Evolutionary conservation across 2,329 filamentous ascomycete species (phyloP).

Genomic region (Fusarium austroafricanum): DNA sequence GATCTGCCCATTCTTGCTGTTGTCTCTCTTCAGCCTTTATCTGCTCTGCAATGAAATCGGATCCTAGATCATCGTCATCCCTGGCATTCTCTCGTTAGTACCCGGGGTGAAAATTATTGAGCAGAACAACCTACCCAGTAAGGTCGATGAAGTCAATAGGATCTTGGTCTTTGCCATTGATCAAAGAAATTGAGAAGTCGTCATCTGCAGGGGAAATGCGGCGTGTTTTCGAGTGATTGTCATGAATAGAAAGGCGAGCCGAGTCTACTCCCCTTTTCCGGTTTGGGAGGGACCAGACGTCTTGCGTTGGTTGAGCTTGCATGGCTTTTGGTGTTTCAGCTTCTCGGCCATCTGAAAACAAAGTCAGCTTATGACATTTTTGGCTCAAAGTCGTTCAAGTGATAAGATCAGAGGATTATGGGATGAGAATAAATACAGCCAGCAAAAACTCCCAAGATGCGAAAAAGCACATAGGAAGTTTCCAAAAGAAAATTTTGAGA

Average conservation of each 20-base stretch:
- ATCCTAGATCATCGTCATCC: slow-evolving; percentile 49
- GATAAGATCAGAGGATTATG: neutral
- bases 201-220: slow-evolving; percentile 45
- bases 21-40: slow-evolving; percentile 51
- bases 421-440: neutral
- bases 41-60: slow-evolving; percentile 50
- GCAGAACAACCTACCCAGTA: slow-evolving; percentile 51
- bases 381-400: neutral
- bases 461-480: neutral
- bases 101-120: neutral
- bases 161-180: slow-evolving; percentile 33
- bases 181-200: slow-evolving; percentile 7
- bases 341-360: slow-evolving; percentile 13
- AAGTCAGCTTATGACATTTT: slow-evolving; percentile 21
- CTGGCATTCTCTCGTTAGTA: slow-evolving; percentile 36
- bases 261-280: slow-evolving; percentile 48
- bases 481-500: neutral
- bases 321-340: slow-evolving; percentile 28
- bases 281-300: slow-evolving; percentile 39
- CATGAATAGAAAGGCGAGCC: slow-evolving; percentile 23
- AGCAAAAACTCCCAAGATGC: neutral
- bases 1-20: slow-evolving; percentile 46
- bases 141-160: slow-evolving; percentile 54
- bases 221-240: slow-evolving; percentile 49
- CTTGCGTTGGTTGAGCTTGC: slow-evolving; percentile 32